Evolutionary conservation across 345 rosid species (phyloP).

Genomic region (Syzygium aromaticum): DNA sequence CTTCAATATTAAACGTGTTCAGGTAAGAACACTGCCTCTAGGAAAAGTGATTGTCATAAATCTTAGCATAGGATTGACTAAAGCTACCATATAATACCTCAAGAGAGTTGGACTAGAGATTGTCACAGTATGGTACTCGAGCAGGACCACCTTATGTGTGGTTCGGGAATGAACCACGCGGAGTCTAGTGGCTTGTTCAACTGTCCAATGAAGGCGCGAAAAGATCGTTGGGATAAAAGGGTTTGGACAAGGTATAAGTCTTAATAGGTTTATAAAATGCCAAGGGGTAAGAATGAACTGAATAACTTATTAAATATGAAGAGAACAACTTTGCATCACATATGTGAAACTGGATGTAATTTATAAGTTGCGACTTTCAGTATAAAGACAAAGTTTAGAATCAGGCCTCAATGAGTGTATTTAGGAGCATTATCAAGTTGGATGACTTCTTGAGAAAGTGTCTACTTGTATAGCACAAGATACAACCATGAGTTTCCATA

Average conservation of each 20-base stretch:
- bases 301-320: background rate
- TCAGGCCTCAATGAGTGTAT: background rate
- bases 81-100: background rate
- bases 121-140: background rate
- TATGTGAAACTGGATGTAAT: background rate
- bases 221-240: background rate
- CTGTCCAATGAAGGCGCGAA: background rate
- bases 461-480: background rate
- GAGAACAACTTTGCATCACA: background rate
- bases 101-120: background rate
- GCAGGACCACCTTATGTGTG: background rate
- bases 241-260: background rate
- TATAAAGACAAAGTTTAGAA: background rate
- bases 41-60: background rate
- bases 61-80: fast-evolving
- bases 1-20: background rate
- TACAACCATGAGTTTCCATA: background rate
- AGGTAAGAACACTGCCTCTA: fast-evolving
- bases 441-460: background rate
- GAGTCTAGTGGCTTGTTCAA: background rate
- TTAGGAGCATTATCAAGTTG: background rate
- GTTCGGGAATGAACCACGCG: background rate
- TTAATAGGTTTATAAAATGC: background rate
- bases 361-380: background rate
- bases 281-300: background rate